A percentile compares a stretch with the other conserved stretches of the same genome.
These are phyloP conservation scores for Coccomyxa sp. DNA, from an alignment of 139 green algal genomes.

Conservation along the genomic window DNA sequence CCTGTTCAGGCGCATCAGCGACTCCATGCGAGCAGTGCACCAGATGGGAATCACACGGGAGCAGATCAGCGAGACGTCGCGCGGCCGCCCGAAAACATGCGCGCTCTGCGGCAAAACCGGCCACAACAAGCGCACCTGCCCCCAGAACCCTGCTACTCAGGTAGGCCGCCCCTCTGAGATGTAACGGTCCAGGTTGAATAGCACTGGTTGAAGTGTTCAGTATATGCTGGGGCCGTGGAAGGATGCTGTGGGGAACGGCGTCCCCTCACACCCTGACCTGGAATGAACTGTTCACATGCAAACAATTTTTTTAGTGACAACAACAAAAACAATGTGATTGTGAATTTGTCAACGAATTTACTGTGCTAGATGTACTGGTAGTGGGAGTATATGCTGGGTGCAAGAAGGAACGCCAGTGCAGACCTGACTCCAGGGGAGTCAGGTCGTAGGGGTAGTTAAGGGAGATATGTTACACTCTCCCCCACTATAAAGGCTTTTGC, in stretches of 20 bases:
- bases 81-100: slow-evolving; percentile 25
- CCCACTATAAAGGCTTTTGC: too few relatives aligned
- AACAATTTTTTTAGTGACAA: not conserved
- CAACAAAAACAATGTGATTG: not conserved
- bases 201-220: too few relatives aligned
- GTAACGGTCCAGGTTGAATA: not conserved
- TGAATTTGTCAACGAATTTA: too few relatives aligned
- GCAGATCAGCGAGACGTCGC: too few relatives aligned
- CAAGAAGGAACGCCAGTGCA: too few relatives aligned
- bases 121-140: slow-evolving; percentile 17
- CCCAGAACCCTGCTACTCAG: not conserved
- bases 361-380: too few relatives aligned
- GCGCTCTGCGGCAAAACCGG: slow-evolving; percentile 24
- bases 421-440: too few relatives aligned
- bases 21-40: slow-evolving; percentile 2
- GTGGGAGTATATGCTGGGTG: too few relatives aligned
- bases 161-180: not conserved
- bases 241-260: not conserved
- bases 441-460: too few relatives aligned
- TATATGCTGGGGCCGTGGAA: not conserved
- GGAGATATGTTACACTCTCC: too few relatives aligned
- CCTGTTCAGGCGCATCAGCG: slow-evolving; percentile 2
- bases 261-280: too few relatives aligned
- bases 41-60: not conserved
- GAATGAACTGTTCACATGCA: not conserved